A percentile compares a stretch with the other conserved stretches of the same genome.
phyloP scores from a whole-genome alignment of 768 basidiomycete species.

The Candolleomyces efflorescens region DNA sequence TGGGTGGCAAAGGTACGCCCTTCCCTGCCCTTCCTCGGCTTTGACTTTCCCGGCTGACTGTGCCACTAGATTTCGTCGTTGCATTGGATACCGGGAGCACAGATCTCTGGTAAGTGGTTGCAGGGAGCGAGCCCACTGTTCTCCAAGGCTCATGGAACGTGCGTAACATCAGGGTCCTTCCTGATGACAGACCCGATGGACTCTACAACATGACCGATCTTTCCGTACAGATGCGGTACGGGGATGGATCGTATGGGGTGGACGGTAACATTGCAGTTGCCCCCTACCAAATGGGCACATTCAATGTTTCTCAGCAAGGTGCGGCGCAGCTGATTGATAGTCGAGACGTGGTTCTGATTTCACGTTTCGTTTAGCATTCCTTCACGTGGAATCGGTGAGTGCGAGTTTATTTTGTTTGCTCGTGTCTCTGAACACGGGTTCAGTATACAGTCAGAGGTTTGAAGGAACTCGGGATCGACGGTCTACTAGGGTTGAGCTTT shows the following conservation, averaged over 20 bases:
- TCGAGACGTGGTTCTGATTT: no score
- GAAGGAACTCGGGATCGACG: constrained; percentile 23
- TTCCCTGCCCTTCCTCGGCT: background rate
- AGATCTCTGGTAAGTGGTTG: constrained; percentile 27
- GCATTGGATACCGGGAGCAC: constrained; percentile 35
- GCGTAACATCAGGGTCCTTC: constrained; percentile 25
- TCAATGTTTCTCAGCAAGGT: constrained; percentile 23
- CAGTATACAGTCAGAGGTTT: background rate
- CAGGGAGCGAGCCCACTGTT: background rate
- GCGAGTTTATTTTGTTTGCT: background rate
- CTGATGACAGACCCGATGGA: constrained; percentile 24
- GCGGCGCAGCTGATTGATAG: constrained; percentile 10
- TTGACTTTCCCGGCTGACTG: background rate
- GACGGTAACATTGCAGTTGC: constrained; percentile 29
- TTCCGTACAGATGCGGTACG: constrained; percentile 22
- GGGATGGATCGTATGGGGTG: constrained; percentile 31
- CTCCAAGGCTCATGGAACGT: background rate
- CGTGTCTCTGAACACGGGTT: no score
- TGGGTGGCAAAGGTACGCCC: constrained; percentile 26
- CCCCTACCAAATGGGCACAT: constrained; percentile 25
- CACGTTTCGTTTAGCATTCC: constrained; percentile 8
- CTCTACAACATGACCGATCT: constrained; percentile 28
- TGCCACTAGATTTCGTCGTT: constrained; percentile 10
- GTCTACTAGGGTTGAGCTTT: constrained; percentile 32
- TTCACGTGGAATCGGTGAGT: constrained; percentile 1